These are phyloP conservation scores for Cylindrotheca fusiformis DNA, from an alignment of 108 stramenopile species.

Conservation along the genomic window DNA sequence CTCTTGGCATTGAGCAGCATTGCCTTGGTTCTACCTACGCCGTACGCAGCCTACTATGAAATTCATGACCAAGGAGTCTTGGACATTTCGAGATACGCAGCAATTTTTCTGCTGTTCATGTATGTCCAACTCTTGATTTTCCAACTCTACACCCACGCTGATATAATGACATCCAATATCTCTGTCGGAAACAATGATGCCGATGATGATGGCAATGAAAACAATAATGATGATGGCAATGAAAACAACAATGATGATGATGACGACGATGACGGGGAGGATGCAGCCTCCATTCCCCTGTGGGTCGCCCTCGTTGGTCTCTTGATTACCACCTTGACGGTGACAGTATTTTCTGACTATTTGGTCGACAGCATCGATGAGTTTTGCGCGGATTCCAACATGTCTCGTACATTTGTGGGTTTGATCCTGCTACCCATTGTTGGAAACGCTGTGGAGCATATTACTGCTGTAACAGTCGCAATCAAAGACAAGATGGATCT, in stretches of 20 bases:
- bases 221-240: slow-evolving; percentile 15
- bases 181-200: neutral
- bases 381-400: slow-evolving; percentile 65
- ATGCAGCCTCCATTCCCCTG: slow-evolving; percentile 60
- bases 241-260: no score
- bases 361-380: slow-evolving; percentile 86
- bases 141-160: slow-evolving; percentile 87
- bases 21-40: slow-evolving; percentile 83
- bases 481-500: slow-evolving; percentile 95
- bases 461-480: slow-evolving; percentile 89
- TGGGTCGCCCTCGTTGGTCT: slow-evolving; percentile 71
- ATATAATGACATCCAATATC: slow-evolving; percentile 31
- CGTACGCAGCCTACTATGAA: slow-evolving; percentile 68
- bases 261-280: slow-evolving; percentile 13
- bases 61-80: slow-evolving; percentile 66
- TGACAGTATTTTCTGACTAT: slow-evolving; percentile 81
- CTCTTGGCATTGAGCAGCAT: slow-evolving; percentile 78
- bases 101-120: slow-evolving; percentile 85
- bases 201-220: slow-evolving; percentile 41
- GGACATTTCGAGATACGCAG: slow-evolving; percentile 76
- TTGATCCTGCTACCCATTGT: slow-evolving; percentile 90
- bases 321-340: slow-evolving; percentile 58
- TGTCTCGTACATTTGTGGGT: slow-evolving; percentile 88
- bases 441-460: slow-evolving; percentile 93
- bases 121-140: slow-evolving; percentile 90